phyloP scores from a whole-genome alignment of 306 rosid species.

The Comarum palustre region DNA sequence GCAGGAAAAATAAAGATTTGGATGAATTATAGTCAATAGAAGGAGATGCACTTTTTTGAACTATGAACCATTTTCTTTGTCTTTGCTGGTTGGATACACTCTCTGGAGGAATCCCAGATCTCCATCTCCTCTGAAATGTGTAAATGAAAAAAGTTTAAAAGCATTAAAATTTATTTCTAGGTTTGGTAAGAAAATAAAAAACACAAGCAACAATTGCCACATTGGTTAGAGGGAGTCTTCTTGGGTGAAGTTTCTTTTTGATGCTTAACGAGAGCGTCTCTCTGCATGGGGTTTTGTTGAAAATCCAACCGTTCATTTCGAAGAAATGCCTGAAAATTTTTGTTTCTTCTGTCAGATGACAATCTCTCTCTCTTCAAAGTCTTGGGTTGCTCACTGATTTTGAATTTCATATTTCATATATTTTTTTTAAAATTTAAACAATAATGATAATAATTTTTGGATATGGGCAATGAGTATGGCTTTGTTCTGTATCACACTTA shows the following conservation, averaged over 20 bases:
- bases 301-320: conserved; percentile 16
- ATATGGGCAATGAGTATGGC: not conserved
- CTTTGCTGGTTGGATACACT: not conserved
- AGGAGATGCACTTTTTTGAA: conserved; percentile 7
- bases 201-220: not conserved
- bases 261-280: conserved; percentile 30
- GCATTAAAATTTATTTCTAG: not conserved
- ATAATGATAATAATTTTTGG: not conserved
- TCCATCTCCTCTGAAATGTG: not conserved
- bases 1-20: not conserved
- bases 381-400: conserved; percentile 27
- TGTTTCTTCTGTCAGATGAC: not conserved
- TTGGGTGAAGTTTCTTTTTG: not conserved
- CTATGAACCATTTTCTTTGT: not conserved
- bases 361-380: not conserved
- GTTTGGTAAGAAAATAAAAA: not conserved
- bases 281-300: conserved; percentile 10
- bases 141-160: not conserved
- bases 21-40: not conserved
- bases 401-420: not conserved
- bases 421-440: not conserved
- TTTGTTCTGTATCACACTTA: not conserved
- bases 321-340: not conserved
- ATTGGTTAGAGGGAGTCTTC: not conserved
- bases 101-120: not conserved